Conservation (phyloP, 129 eudicot species). For the Escallonia rubra region DNA sequence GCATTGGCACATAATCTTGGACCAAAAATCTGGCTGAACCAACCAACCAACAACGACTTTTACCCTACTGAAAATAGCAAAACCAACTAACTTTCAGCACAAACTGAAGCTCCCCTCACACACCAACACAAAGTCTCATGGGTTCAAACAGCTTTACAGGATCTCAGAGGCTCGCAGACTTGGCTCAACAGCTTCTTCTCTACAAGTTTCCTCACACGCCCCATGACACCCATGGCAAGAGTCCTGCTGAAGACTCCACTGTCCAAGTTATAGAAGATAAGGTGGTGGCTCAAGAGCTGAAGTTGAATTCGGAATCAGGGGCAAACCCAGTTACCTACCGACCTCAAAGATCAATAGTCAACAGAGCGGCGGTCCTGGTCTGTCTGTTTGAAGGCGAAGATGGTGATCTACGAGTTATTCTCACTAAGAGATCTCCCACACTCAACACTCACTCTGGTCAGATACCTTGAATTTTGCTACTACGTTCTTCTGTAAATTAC, state of each 20-base stretch:
- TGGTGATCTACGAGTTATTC: conserved; percentile 49
- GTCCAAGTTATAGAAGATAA: not conserved
- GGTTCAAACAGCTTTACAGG: conserved; percentile 8
- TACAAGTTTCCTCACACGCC: conserved; percentile 45
- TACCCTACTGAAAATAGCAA: too few relatives aligned
- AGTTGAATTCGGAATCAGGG: too few relatives aligned
- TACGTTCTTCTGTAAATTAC: not conserved
- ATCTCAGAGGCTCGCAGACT: conserved; percentile 26
- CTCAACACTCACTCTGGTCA: conserved; percentile 65
- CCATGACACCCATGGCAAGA: not conserved
- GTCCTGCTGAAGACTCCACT: not conserved
- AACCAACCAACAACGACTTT: too few relatives aligned
- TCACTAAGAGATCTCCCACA: conserved; percentile 58
- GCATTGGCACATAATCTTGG: too few relatives aligned
- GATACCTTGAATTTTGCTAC: too few relatives aligned
- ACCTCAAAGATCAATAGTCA: conserved; percentile 19
- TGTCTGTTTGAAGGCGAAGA: conserved; percentile 46
- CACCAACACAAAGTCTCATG: not conserved
- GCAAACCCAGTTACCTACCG: too few relatives aligned
- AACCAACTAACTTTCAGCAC: too few relatives aligned
- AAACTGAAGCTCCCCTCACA: too few relatives aligned
- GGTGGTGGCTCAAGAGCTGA: not conserved
- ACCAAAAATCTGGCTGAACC: too few relatives aligned
- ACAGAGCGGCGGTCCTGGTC: conserved; percentile 64
- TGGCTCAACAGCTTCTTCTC: conserved; percentile 60